Base-by-base conservation (phyloP, 2,329 filamentous ascomycete species). In the Pseudogymnoascus sp. region DNA sequence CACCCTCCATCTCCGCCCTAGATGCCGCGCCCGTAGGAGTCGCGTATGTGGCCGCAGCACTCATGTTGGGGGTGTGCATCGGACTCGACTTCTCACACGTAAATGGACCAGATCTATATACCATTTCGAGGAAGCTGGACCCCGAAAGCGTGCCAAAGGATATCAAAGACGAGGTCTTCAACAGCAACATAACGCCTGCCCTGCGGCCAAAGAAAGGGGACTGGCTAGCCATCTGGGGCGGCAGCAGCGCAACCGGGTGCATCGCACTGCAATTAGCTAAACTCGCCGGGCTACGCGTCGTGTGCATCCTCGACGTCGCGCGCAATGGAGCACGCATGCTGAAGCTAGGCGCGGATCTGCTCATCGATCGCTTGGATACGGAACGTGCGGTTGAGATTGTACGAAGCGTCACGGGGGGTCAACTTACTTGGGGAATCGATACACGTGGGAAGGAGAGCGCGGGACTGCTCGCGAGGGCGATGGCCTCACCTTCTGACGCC, bases 201-300 rank as follows among this genome's bases (percentile, higher is more conserved):
- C 86, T 89, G 65, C 76, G 85, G 7, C 81, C 85, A 0, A 76
- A 77, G 43, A 67, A 74, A 0, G 88, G 86, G 0, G 88, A 92
- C 64, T 91, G 87, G 83, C 75, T 92, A 40, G 85, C 84, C 1
- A 83, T 92, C 55, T 92, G 89, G 88, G 89, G 89, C 63, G 89
- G 84, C 79, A 67, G 70, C 77, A 88, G 87, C 0, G 90, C 87
- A 0, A 89, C 86, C 1, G 89, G 88, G 0, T 82, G 86, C 65
- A 77, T 89, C 5, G 79, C 83, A 0, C 79, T 88, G 3, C 89
- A 92, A 69, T 79, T 92, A 1, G 88, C 88, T 0, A 84, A 86
- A 41, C 76, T 89, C 0, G 83, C 81, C 0, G 88, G 88, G 0
- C 73, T 92, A 0, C 82, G 79, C 28, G 86, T 90, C 1, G 82